A percentile compares a stretch with the other conserved stretches of the same genome.
Conservation (phyloP, 1,284 basidiomycete species). For the Microbotryomycetes sp. region DNA sequence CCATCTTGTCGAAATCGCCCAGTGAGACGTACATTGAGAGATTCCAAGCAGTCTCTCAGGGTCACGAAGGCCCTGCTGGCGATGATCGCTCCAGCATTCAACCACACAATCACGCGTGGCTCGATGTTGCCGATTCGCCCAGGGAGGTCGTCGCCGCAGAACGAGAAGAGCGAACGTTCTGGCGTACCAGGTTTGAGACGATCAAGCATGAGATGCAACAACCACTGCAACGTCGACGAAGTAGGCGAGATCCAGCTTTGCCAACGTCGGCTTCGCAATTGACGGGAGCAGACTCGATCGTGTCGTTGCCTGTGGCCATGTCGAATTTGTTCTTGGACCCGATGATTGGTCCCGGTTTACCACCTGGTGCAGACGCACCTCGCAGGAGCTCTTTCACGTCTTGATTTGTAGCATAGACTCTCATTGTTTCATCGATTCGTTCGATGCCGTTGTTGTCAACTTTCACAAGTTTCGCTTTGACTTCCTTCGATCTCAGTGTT, state of each 20-base stretch:
- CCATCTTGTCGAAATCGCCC: neutral
- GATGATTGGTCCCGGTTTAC: neutral
- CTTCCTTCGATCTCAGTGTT: too few species aligned
- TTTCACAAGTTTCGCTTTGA: too few species aligned
- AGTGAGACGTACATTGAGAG: neutral
- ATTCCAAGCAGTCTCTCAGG: neutral
- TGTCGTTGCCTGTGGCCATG: neutral
- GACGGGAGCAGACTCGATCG: neutral
- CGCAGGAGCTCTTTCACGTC: neutral
- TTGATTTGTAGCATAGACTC: neutral
- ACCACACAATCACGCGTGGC: neutral
- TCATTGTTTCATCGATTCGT: too few species aligned
- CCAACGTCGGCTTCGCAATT: neutral
- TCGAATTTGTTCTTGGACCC: neutral
- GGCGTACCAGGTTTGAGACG: neutral
- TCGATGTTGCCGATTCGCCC: neutral
- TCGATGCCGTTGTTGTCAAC: too few species aligned
- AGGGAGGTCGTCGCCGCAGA: neutral
- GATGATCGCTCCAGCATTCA: neutral
- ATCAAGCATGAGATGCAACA: neutral
- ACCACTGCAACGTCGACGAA: neutral
- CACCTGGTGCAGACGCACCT: neutral
- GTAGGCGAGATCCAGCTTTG: neutral
- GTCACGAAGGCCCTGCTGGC: neutral
- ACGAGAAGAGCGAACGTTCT: neutral